Evolutionary conservation across 1,139 yeast species (phyloP).

Genomic region (Candida sp.): DNA sequence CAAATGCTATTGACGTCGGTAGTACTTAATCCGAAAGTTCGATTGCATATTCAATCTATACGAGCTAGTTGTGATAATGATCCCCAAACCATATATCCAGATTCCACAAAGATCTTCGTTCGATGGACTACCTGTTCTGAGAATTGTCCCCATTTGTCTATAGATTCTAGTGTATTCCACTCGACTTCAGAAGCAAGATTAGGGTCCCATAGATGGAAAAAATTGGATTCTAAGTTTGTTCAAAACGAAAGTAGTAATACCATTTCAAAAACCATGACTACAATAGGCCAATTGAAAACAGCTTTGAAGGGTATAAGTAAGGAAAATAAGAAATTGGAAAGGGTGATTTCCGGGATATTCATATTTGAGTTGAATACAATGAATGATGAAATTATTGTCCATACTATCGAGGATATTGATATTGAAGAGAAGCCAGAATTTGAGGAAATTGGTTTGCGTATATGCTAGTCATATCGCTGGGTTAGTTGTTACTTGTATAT

Average conservation of each 20-base stretch:
- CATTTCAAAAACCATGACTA: slow-evolving; percentile 11
- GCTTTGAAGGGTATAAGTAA: slow-evolving; percentile 31
- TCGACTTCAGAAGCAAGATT: slow-evolving; percentile 38
- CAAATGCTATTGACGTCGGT: slow-evolving; percentile 53
- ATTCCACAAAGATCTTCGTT: slow-evolving; percentile 51
- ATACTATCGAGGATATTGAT: slow-evolving; percentile 75
- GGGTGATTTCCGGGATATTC: slow-evolving; percentile 69
- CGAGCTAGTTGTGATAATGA: slow-evolving; percentile 18
- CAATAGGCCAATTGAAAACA: slow-evolving; percentile 21
- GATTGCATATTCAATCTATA: slow-evolving; percentile 49
- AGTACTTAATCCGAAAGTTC: slow-evolving; percentile 47
- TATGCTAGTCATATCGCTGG: slow-evolving; percentile 17
- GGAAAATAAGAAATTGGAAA: slow-evolving; percentile 33
- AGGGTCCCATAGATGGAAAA: slow-evolving; percentile 39
- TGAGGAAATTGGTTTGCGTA: slow-evolving; percentile 26
- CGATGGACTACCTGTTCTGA: slow-evolving; percentile 63
- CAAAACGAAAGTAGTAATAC: slow-evolving; percentile 9
- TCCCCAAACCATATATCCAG: slow-evolving; percentile 31
- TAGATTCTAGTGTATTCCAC: slow-evolving; percentile 11
- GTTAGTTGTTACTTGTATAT: slow-evolving; percentile 3
- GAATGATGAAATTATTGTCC: slow-evolving; percentile 61
- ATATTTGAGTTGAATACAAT: slow-evolving; percentile 66
- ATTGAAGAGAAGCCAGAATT: slow-evolving; percentile 47
- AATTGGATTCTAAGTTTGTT: slow-evolving; percentile 17
- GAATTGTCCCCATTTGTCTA: slow-evolving; percentile 43